Conservation (phyloP, 768 basidiomycete species). For the Albatrellus ellisii region DNA sequence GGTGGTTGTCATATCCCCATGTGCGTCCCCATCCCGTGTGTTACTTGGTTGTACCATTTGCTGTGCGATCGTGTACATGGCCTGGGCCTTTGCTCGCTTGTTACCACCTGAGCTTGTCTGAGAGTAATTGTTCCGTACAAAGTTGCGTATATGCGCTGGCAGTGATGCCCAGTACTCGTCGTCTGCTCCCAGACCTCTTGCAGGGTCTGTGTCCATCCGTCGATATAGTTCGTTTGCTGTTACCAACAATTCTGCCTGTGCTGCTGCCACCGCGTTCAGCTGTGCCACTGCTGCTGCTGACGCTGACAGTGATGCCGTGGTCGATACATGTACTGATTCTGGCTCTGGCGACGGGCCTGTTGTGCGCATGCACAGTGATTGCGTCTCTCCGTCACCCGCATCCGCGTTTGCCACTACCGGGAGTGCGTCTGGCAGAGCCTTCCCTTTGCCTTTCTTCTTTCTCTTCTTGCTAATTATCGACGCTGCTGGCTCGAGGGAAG, state of each 20-base stretch:
- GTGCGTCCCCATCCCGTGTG: constrained; percentile 14
- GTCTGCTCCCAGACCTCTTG: constrained; percentile 25
- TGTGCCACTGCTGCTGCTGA: constrained; percentile 2
- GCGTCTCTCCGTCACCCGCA: constrained; percentile 4
- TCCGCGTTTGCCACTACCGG: constrained; percentile 13
- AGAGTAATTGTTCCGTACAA: constrained; percentile 35
- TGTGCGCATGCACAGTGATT: neutral
- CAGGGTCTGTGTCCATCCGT: constrained; percentile 29
- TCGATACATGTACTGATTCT: constrained; percentile 3
- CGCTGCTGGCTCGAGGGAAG: neutral
- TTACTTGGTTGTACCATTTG: constrained; percentile 42
- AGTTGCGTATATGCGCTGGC: constrained; percentile 54
- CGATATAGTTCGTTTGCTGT: constrained; percentile 38
- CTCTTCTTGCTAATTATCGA: constrained; percentile 2
- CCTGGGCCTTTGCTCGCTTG: constrained; percentile 34
- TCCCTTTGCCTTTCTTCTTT: constrained; percentile 5
- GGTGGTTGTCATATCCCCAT: too few species aligned
- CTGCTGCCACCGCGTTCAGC: constrained; percentile 11
- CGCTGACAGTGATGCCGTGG: neutral
- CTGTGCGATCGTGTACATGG: constrained; percentile 58
- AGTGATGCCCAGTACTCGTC: constrained; percentile 62
- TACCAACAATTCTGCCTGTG: constrained; percentile 28
- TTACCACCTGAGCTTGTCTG: constrained; percentile 21
- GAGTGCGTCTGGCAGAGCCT: constrained; percentile 10
- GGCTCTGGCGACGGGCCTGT: neutral